These are phyloP conservation scores for Plenodomus lindquistii DNA, from an alignment of 2,329 filamentous ascomycete species.

Conservation along the genomic window DNA sequence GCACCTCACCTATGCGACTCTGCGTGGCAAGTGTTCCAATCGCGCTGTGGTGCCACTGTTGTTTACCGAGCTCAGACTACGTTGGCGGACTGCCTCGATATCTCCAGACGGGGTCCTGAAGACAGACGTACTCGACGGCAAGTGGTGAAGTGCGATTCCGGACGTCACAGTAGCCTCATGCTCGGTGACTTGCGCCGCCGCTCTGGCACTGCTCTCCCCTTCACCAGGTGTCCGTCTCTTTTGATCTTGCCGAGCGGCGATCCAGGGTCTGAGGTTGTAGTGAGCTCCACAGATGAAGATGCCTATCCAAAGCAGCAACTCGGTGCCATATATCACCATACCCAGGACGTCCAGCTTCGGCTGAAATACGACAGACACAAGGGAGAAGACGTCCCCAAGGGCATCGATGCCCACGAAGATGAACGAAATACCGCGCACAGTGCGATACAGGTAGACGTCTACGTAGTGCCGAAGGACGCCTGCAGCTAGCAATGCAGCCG, in stretches of 20 bases:
- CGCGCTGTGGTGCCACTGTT: background rate
- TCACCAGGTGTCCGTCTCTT: constrained; percentile 7
- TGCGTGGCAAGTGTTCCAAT: constrained; percentile 6
- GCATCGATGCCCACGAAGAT: constrained; percentile 73
- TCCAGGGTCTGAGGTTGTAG: constrained; percentile 66
- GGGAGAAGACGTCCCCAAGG: constrained; percentile 67
- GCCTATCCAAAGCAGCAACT: constrained; percentile 68
- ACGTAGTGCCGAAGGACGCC: constrained; percentile 71
- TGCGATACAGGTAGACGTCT: constrained; percentile 69
- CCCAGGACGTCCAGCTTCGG: constrained; percentile 62
- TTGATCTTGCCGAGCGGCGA: constrained; percentile 44
- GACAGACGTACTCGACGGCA: constrained; percentile 66
- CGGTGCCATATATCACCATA: constrained; percentile 68
- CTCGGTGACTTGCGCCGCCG: background rate
- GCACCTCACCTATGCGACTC: constrained; percentile 8
- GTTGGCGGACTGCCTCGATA: constrained; percentile 30
- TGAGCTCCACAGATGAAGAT: constrained; percentile 68
- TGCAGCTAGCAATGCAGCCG: constrained; percentile 64
- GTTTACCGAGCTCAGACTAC: constrained; percentile 13
- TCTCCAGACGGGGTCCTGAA: constrained; percentile 61
- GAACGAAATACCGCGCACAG: constrained; percentile 72
- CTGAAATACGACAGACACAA: constrained; percentile 68
- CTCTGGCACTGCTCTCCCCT: background rate
- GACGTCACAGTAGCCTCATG: constrained; percentile 5
- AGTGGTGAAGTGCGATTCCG: constrained; percentile 50